Evolutionary conservation across 2,329 filamentous ascomycete genomes (phyloP), one percentile per base, ranked within the genome.

Genomic region (Fusarium armeniacum): DNA sequence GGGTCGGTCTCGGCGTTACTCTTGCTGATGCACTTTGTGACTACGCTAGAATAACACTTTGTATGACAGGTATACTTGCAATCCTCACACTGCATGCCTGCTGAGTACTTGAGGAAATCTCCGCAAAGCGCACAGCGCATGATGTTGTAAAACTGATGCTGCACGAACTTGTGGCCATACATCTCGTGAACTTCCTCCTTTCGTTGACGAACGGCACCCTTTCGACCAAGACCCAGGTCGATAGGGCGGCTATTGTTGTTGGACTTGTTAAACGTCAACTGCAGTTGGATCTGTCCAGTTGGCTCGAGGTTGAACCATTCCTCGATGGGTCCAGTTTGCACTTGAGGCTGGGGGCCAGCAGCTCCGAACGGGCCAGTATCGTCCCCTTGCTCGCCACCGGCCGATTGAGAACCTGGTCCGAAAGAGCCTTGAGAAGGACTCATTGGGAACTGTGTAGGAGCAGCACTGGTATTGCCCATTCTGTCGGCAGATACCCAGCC

Each of bases 21-120:
- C 81, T 99, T 98, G 83, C 95, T 98, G 81, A 99, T 99, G 83
- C 96, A 99, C 82, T 99, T 99, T 69, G 96, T 99, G 74, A 99
- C 96, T 47, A 99, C 96, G 80, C 94, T 97, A 18, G 89, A 84
- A 81, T 98, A 99, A 79, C 96, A 99, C 82, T 98, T 98, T 75
- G 93, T 95, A 81, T 99, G 96, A 81, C 96, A 99, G 40, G 95
- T 98, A 83, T 98, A 98, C 83, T 98, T 98, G 91, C 96, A 99
- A 82, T 99, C 96, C 71, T 97, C 93, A 81, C 96, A 99, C 83
- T 99, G 96, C 95, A 99, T 99, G 67, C 96, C 96, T 24, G 96
- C 93, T 50, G 95, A 97, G 79, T 98, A 98, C 79, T 98, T 99
- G 82, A 99, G 91, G 77, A 99, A 98, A 73, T 99, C 96, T 64